Conservation (phyloP, 2,329 filamentous ascomycete species). For the Chaetomiaceae sp. region DNA sequence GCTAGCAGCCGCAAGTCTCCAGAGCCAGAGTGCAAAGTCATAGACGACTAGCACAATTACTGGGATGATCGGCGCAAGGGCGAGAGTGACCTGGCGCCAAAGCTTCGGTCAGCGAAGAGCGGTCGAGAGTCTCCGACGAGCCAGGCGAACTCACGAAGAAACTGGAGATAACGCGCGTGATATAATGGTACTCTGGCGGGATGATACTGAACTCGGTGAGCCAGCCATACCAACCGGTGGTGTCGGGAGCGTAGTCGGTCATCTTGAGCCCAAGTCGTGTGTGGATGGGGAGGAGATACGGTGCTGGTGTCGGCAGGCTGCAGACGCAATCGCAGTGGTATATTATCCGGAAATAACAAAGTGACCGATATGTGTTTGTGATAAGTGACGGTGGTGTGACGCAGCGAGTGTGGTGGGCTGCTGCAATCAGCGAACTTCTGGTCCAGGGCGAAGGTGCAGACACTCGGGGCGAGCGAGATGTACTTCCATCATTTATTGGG, state of each 20-base stretch:
- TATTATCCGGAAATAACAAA: background rate
- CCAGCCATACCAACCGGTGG: conserved; percentile 21
- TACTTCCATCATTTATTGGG: conserved; percentile 24
- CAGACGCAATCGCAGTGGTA: background rate
- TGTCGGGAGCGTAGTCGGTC: conserved; percentile 9
- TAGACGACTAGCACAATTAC: conserved; percentile 45
- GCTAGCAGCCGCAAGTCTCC: conserved; percentile 38
- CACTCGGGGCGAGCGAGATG: conserved; percentile 6
- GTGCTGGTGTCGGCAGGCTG: background rate
- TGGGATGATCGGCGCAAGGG: conserved; percentile 45
- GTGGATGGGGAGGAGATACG: background rate
- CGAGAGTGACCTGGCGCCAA: conserved; percentile 38
- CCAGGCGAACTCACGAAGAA: conserved; percentile 28
- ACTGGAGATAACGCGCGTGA: conserved; percentile 26
- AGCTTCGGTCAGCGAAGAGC: conserved; percentile 4
- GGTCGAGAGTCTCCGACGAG: background rate
- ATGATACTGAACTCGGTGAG: conserved; percentile 22
- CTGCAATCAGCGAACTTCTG: conserved; percentile 19
- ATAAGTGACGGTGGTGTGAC: background rate
- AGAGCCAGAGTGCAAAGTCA: conserved; percentile 51
- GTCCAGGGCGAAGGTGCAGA: conserved; percentile 16
- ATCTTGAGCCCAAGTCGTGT: conserved; percentile 5
- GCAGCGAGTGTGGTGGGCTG: background rate
- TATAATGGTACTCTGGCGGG: conserved; percentile 20
- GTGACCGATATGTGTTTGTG: background rate